Conservation (phyloP, 805 yeast species). For the Vanderwaltozyma polyspora region DNA sequence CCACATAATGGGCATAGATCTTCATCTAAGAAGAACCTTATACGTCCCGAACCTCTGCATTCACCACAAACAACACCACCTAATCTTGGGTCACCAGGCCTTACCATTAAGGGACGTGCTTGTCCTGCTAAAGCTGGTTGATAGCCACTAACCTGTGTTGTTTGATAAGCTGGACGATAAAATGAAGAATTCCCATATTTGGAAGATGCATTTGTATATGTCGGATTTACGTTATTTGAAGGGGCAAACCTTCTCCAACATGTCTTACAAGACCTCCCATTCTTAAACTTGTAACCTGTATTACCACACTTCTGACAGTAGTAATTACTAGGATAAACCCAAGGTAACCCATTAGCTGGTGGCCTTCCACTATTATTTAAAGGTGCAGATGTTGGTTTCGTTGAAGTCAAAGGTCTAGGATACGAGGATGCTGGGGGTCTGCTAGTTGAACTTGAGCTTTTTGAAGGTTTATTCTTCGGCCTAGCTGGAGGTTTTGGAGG, state of each 20-base stretch:
- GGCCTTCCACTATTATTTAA: conserved; percentile 9
- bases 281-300: conserved; percentile 52
- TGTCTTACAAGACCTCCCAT: conserved; percentile 53
- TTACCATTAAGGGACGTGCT: conserved; percentile 31
- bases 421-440: neutral
- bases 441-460: neutral
- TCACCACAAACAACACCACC: conserved; percentile 69
- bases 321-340: conserved; percentile 53
- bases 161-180: neutral
- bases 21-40: conserved; percentile 44
- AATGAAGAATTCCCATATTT: no score
- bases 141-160: conserved; percentile 7
- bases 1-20: conserved; percentile 53
- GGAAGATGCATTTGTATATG: neutral
- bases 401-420: conserved; percentile 1
- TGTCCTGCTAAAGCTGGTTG: conserved; percentile 8
- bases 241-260: conserved; percentile 62
- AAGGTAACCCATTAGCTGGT: conserved; percentile 34
- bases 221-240: conserved; percentile 17
- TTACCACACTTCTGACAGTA: conserved; percentile 61
- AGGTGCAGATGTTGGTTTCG: conserved; percentile 3
- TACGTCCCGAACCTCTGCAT: conserved; percentile 56
- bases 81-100: conserved; percentile 67
- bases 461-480: neutral
- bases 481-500: neutral